Evolutionary conservation across 805 yeast species (phyloP).

Genomic region (Vanderwaltozyma polyspora): DNA sequence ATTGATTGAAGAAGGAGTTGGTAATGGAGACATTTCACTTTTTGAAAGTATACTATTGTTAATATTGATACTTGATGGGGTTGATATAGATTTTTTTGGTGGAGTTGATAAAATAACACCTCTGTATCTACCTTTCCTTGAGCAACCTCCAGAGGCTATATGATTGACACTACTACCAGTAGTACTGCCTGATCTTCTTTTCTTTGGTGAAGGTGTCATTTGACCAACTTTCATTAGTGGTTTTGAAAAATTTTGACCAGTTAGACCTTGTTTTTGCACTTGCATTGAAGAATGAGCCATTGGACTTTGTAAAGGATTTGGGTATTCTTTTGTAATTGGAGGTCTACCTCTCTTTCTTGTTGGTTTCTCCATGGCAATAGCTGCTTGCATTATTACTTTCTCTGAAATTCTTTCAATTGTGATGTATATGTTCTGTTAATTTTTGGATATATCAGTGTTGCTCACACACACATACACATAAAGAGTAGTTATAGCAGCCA

Average conservation of each 20-base stretch:
- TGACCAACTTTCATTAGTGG: conserved; percentile 28
- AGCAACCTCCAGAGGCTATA: background rate
- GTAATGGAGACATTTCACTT: conserved; percentile 1
- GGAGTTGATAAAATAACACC: conserved; percentile 22
- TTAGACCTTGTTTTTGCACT: conserved; percentile 23
- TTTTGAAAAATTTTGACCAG: conserved; percentile 19
- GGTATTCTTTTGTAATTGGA: conserved; percentile 25
- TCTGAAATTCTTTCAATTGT: conserved; percentile 82
- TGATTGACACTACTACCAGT: background rate
- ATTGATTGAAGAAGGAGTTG: conserved; percentile 5
- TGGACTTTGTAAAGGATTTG: conserved; percentile 27
- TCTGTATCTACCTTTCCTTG: conserved; percentile 20
- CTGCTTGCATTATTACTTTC: conserved; percentile 34
- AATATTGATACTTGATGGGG: background rate
- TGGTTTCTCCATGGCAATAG: conserved; percentile 6
- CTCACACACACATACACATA: no score
- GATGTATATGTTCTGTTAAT: no score
- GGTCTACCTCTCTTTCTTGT: conserved; percentile 28
- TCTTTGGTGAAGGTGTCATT: conserved; percentile 18
- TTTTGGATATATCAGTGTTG: no score
- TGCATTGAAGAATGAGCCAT: conserved; percentile 28
- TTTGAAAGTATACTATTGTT: no score
- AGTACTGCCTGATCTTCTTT: conserved; percentile 5
- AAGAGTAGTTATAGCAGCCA: no score
- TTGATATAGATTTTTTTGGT: conserved; percentile 5